phyloP scores from a whole-genome alignment of 768 basidiomycete species.

The Lactifluus echinatus region DNA sequence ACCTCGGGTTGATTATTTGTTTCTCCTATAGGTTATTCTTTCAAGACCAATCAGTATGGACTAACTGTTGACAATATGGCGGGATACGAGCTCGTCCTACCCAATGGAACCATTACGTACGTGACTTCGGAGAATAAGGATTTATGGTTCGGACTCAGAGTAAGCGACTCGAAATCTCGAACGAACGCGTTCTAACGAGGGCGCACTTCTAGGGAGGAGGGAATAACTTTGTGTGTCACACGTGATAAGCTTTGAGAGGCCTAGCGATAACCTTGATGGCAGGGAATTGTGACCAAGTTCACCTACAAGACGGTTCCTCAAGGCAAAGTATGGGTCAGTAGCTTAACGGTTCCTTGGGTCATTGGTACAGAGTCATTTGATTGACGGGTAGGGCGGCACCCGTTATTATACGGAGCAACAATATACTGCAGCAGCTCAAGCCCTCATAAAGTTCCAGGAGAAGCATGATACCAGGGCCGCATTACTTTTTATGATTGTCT shows the following conservation, averaged over 20 bases:
- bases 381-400: background rate
- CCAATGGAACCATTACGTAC: constrained; percentile 22
- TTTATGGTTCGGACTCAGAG: constrained; percentile 15
- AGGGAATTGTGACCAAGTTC: constrained; percentile 10
- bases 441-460: background rate
- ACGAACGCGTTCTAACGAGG: background rate
- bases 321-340: constrained; percentile 2
- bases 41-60: too few species aligned
- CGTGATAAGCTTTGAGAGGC: too few species aligned
- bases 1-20: background rate
- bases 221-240: constrained; percentile 11
- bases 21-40: constrained; percentile 25
- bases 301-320: constrained; percentile 1
- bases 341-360: background rate
- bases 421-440: background rate
- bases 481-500: background rate
- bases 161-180: background rate
- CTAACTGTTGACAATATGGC: constrained; percentile 30
- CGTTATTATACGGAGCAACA: background rate
- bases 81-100: constrained; percentile 25
- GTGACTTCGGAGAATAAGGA: constrained; percentile 3
- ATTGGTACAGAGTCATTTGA: too few species aligned
- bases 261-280: background rate
- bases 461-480: background rate
- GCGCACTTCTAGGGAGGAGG: constrained; percentile 4